A percentile compares a stretch with the other conserved stretches of the same genome.
Evolutionary conservation across 192 early-diverging fungal species (phyloP).

Genomic region (Allomyces macrogynus): DNA sequence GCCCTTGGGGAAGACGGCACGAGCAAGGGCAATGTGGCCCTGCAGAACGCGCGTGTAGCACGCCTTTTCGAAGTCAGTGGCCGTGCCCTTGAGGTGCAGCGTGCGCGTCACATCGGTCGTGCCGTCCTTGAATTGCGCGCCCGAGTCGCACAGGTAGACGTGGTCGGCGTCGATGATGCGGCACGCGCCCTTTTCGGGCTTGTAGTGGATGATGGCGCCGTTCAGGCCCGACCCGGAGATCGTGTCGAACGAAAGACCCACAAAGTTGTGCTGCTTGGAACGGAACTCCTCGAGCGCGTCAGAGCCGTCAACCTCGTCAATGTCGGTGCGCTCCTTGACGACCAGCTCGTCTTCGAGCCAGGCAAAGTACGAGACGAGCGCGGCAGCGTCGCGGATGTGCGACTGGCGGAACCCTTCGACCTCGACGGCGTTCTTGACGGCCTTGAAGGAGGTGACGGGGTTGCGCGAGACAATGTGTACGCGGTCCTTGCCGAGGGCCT

Average conservation of each 20-base stretch:
- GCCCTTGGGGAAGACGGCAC: conserved; percentile 69
- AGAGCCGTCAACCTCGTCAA: conserved; percentile 76
- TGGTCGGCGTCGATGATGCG: conserved; percentile 46
- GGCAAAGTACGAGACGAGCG: conserved; percentile 67
- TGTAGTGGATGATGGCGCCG: conserved; percentile 95
- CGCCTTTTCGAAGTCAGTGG: conserved; percentile 64
- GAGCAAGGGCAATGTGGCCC: conserved; percentile 86
- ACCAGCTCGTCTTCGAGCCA: conserved; percentile 86
- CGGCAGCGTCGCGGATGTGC: conserved; percentile 75
- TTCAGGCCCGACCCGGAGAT: conserved; percentile 95
- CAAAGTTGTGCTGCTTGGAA: conserved; percentile 49
- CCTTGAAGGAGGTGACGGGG: conserved; percentile 60
- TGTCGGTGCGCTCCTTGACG: conserved; percentile 25
- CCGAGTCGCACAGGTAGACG: conserved; percentile 90
- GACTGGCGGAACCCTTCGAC: conserved; percentile 78
- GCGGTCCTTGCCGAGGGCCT: conserved; percentile 35
- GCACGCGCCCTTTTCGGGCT: conserved; percentile 60
- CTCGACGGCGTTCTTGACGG: conserved; percentile 82
- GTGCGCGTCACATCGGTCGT: conserved; percentile 98
- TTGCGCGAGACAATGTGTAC: conserved; percentile 25
- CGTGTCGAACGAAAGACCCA: conserved; percentile 87
- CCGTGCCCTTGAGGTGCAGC: conserved; percentile 57
- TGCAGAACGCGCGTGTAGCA: conserved; percentile 95
- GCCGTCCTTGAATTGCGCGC: conserved; percentile 88
- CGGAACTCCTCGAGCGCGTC: conserved; percentile 64